Percentiles rank a stretch among this genome's conserved stretches.
phyloP scores from a whole-genome alignment of 352 stramenopile genomes.

The Phytophthora fragariae region DNA sequence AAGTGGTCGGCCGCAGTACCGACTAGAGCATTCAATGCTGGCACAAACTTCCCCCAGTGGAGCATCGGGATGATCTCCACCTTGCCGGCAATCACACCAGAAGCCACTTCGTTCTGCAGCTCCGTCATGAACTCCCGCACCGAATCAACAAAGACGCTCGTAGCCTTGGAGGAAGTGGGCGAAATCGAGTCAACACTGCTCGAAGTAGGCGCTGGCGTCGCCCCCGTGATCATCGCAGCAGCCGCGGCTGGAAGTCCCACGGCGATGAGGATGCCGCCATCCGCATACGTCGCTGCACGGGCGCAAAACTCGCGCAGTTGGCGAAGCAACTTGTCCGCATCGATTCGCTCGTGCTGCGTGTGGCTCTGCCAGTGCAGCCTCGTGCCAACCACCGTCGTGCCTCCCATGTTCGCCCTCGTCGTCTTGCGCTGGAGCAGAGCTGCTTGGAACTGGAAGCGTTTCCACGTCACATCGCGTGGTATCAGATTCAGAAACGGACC shows the following conservation, averaged over 20 bases:
- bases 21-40: constrained; percentile 93
- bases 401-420: constrained; percentile 14
- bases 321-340: constrained; percentile 42
- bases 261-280: constrained; percentile 54
- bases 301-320: constrained; percentile 53
- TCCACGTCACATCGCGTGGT: constrained; percentile 22
- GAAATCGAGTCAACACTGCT: constrained; percentile 15
- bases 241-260: constrained; percentile 47
- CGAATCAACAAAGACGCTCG: constrained; percentile 42
- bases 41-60: constrained; percentile 94
- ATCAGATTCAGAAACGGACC: constrained; percentile 35
- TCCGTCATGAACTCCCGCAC: constrained; percentile 43
- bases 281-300: constrained; percentile 52
- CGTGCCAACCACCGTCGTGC: constrained; percentile 52
- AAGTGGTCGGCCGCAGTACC: constrained; percentile 61
- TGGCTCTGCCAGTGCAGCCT: constrained; percentile 75
- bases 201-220: not conserved
- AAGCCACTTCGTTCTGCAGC: constrained; percentile 35
- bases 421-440: not conserved
- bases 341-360: constrained; percentile 38
- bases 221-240: constrained; percentile 13
- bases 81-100: constrained; percentile 11
- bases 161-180: constrained; percentile 17
- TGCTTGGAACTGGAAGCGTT: constrained; percentile 14
- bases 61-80: constrained; percentile 88